Evolutionary conservation across 1,284 basidiomycete species (phyloP).

Genomic region (Sporisorium graminicola): DNA sequence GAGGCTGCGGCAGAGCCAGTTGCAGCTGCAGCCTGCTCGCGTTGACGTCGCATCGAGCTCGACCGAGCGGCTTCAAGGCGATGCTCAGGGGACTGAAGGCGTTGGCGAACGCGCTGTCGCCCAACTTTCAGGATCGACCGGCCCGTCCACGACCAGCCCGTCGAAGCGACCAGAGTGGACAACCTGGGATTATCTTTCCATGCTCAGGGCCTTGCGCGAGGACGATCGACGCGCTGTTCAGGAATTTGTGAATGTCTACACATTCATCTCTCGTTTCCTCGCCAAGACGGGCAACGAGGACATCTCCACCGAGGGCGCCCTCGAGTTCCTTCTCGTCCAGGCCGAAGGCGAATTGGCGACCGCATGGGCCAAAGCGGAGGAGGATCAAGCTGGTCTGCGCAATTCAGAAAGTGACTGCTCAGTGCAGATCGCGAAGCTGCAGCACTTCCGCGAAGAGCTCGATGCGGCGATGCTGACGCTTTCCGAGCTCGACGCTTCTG

Average conservation of each 20-base stretch:
- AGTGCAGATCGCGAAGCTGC: slow-evolving; percentile 26
- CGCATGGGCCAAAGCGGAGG: slow-evolving; percentile 32
- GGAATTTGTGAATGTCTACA: slow-evolving; percentile 76
- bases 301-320: slow-evolving; percentile 43
- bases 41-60: neutral
- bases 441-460: slow-evolving; percentile 38
- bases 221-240: slow-evolving; percentile 74
- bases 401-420: slow-evolving; percentile 12
- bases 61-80: neutral
- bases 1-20: slow-evolving; percentile 74
- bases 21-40: slow-evolving; percentile 21
- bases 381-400: slow-evolving; percentile 19
- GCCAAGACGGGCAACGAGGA: slow-evolving; percentile 68
- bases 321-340: slow-evolving; percentile 54
- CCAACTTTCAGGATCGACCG: neutral
- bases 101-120: neutral
- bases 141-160: slow-evolving; percentile 10
- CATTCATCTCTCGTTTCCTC: slow-evolving; percentile 77
- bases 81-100: neutral
- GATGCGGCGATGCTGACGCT: slow-evolving; percentile 40
- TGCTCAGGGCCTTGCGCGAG: slow-evolving; percentile 44
- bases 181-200: slow-evolving; percentile 43
- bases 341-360: slow-evolving; percentile 56
- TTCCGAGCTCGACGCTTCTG: slow-evolving; percentile 28
- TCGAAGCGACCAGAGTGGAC: slow-evolving; percentile 17